Evolutionary conservation across 2,329 filamentous ascomycete genomes (phyloP), one percentile per base, ranked within the genome.

Genomic region (Penicillium sp.): DNA sequence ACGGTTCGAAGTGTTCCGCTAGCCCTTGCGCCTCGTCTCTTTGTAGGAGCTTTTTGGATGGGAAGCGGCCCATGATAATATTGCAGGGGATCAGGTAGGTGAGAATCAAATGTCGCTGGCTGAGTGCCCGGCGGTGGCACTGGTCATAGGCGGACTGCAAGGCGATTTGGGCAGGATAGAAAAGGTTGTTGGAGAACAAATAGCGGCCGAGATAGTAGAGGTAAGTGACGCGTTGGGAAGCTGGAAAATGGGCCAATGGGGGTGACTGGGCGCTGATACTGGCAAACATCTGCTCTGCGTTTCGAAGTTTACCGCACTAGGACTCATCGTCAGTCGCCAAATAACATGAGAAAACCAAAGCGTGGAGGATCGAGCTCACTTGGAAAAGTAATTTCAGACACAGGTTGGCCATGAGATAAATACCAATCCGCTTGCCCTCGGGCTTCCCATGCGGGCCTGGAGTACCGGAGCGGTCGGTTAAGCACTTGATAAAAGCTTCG

Each of bases 141-240:
- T 95, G 87, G 46, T 86, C 75, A 71, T 95, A 96, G 2, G 93
- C 90, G 24, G 86, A 81, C 65, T 95, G 83, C 6, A 96, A 77
- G 33, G 87, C 90, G 45, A 84, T 77, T 47, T 87, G 84, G 0
- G 92, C 90, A 24, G 88, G 85, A 56, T 83, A 84, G 71, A 90
- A 96, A 67, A 95, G 87, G 60, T 85, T 88, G 70, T 90, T 92
- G 58, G 89, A 85, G 69, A 95, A 90, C 66, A 92, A 85, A 73
- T 93, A 96, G 53, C 91, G 87, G 16, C 93, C 93, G 6, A 97
- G 85, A 68, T 96, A 96, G 75, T 96, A 96, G 13, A 97, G 85
- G 64, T 92, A 97, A 3, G 91, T 95, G 46, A 96, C 90, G 45
- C 91, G 85, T 68, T 97, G 89, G 6, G 88, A 83, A 21, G 89